Evolutionary conservation across 805 yeast genomes (phyloP), one percentile per base, ranked within the genome.

Genomic region (Saccharomycopsis sp.): DNA sequence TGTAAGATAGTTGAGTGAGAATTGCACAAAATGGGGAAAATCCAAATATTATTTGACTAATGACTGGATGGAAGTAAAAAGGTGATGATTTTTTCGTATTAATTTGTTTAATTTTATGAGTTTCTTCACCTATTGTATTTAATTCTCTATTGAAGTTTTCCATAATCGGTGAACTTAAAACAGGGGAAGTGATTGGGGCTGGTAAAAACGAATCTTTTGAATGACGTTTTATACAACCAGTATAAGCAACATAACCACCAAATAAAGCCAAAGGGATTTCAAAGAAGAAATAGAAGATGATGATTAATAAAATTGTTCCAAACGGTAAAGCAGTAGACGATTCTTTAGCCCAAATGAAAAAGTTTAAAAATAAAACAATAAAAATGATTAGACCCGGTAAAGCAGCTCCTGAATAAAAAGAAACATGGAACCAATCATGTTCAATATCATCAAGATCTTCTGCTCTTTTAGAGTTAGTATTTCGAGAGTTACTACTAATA

Each of bases 311-410:
- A 17, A 85, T 68, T 0, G 94, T 79, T 4, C 85, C 80, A 49
- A 85, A 79, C 12, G 95, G 95, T 33, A 84, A 62, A 0, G 89
- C 87, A 37, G 70, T 64, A 1, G 92, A 76, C 1, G 92, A 76
- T 47, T 78, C 79, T 49, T 76, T 70, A 2, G 79, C 79, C 85
- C 88, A 82, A 8, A 82, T 76, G 41, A 86, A 70, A 45, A 73
- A 61, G 55, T 85, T 86, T 44, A 82, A 59, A 19, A 73, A 53
- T 19, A 80, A 55, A 0, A 79, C 63, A 2, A 73, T 62, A 0
- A 69, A 42, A 41, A 82, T 57, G 0, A 76, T 63, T 3, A 61
- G 51, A 31, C 60, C 70, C 20, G 67, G 83, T 59, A 64, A 62
- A 3, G 62, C 45, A 19, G 71, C 69, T 15, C 77, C 78, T 43